Evolutionary conservation across 106 monocot genomes (phyloP).

Genomic region (Ottelia alismoides): DNA sequence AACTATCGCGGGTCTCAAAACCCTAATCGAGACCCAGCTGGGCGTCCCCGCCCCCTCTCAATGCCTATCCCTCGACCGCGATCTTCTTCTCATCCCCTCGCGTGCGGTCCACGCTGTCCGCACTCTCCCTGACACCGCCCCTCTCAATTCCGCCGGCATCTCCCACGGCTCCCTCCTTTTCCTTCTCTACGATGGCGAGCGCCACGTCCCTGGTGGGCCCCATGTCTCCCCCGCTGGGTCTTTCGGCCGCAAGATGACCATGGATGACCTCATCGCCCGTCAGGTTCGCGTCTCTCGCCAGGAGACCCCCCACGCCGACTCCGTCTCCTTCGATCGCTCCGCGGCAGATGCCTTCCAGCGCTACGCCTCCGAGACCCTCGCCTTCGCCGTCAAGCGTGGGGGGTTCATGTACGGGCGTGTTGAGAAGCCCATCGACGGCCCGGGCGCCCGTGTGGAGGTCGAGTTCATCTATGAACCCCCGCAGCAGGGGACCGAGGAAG

Average conservation of each 20-base stretch:
- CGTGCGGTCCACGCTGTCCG: conserved; percentile 3
- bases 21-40: conserved; percentile 73
- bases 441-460: conserved; percentile 32
- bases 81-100: conserved; percentile 47
- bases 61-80: conserved; percentile 51
- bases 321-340: conserved; percentile 74
- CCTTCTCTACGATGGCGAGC: conserved; percentile 39
- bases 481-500: conserved; percentile 71
- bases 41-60: conserved; percentile 49
- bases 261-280: conserved; percentile 89
- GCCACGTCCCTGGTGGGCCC: conserved; percentile 11
- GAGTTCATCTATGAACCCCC: conserved; percentile 98
- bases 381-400: conserved; percentile 84
- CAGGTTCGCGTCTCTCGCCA: conserved; percentile 85
- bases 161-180: conserved; percentile 70
- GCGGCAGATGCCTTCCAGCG: conserved; percentile 83
- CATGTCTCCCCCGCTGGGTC: conserved; percentile 62
- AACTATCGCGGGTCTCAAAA: conserved; percentile 43
- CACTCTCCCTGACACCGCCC: conserved; percentile 12
- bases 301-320: conserved; percentile 56
- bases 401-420: conserved; percentile 84
- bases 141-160: conserved; percentile 51
- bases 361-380: conserved; percentile 60
- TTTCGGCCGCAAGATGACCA: conserved; percentile 84
- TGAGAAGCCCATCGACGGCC: conserved; percentile 2